Conservation (phyloP, 768 basidiomycete genomes). For the Pholiota microspora region DNA sequence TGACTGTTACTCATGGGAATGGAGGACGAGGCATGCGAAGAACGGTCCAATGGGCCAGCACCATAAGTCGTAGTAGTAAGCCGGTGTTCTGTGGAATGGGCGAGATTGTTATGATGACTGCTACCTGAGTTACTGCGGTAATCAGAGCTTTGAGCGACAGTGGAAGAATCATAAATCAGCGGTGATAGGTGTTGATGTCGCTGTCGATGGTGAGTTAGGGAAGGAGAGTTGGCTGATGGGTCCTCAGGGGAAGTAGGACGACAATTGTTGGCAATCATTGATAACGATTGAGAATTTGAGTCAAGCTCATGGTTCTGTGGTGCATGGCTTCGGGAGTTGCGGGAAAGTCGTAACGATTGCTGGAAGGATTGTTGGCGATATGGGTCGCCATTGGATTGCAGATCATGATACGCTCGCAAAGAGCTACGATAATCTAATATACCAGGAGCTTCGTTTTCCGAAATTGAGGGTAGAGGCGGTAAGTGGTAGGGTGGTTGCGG, state of each 20-base stretch:
- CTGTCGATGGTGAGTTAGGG: not conserved
- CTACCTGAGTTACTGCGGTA: not conserved
- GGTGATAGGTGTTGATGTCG: not conserved
- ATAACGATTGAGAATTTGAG: not conserved
- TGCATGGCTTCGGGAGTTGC: not conserved
- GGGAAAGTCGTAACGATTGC: not conserved
- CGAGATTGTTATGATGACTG: not conserved
- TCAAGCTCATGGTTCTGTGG: not conserved
- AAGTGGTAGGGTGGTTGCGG: not conserved
- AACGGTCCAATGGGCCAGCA: not conserved
- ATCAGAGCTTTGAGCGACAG: not conserved
- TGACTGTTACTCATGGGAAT: conserved; percentile 38
- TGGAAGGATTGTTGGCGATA: not conserved
- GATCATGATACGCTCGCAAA: not conserved
- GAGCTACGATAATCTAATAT: not conserved
- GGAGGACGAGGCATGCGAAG: conserved; percentile 24
- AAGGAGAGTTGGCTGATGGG: not conserved
- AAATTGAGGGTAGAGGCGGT: not conserved
- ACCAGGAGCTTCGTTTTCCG: not conserved
- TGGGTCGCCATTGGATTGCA: not conserved
- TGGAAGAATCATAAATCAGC: not conserved
- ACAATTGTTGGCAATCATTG: not conserved
- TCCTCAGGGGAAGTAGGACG: not conserved
- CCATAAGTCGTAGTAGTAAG: not conserved
- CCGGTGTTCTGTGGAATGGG: not conserved